These are phyloP conservation scores for Trichosporon sp. DNA, from an alignment of 1,284 basidiomycete species.

Conservation along the genomic window DNA sequence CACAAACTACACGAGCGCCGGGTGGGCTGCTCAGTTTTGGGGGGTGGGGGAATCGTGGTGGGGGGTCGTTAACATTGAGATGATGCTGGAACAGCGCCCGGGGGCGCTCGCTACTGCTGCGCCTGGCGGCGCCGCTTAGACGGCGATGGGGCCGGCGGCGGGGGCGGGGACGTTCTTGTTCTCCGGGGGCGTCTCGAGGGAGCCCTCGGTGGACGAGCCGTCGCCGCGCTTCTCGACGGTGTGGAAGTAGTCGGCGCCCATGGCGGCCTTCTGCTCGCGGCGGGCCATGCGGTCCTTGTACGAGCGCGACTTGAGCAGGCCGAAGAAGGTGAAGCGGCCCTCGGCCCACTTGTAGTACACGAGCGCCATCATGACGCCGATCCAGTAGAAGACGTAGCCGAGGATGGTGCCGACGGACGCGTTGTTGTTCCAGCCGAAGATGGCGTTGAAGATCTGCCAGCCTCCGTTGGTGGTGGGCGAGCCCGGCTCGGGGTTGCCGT, in stretches of 20 bases:
- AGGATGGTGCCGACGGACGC: constrained; percentile 63
- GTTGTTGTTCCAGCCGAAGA: constrained; percentile 50
- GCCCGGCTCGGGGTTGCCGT: constrained; percentile 68
- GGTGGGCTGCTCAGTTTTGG: neutral
- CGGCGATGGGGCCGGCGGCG: neutral
- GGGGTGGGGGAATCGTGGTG: neutral
- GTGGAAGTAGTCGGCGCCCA: neutral
- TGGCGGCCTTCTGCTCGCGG: constrained; percentile 8
- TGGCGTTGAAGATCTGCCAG: constrained; percentile 49
- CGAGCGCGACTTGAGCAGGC: constrained; percentile 15
- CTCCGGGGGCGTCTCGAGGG: neutral
- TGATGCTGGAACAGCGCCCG: neutral
- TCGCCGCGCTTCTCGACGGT: constrained; percentile 3
- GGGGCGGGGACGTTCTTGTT: neutral
- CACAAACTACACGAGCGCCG: neutral
- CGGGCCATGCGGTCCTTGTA: constrained; percentile 8
- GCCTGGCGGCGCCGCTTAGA: neutral
- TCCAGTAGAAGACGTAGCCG: constrained; percentile 74
- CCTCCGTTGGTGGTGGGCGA: constrained; percentile 46
- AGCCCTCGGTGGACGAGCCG: neutral
- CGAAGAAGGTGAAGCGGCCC: constrained; percentile 50
- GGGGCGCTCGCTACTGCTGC: neutral
- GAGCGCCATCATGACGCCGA: constrained; percentile 62
- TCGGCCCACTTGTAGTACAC: constrained; percentile 65
- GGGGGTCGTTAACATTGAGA: neutral